Conservation (phyloP, 306 rosid species). For the Fragaria ananassa region DNA sequence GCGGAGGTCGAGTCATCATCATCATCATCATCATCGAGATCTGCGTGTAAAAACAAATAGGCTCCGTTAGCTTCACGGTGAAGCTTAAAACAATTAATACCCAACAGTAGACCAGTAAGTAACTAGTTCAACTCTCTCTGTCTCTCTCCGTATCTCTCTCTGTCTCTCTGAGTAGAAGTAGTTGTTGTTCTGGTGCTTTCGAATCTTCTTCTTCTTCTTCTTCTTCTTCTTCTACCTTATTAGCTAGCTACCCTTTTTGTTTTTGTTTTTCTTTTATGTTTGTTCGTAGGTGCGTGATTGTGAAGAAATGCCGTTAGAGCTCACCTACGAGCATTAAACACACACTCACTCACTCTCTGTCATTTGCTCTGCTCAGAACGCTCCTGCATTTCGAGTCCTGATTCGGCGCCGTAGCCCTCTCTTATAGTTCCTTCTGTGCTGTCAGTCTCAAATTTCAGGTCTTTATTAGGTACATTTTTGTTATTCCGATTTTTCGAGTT, state of each 20-base stretch:
- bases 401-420: not conserved
- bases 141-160: not conserved
- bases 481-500: not conserved
- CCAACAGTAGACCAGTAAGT: not conserved
- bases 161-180: not conserved
- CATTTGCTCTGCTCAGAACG: not conserved
- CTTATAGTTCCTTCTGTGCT: not conserved
- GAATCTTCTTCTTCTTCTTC: constrained; percentile 22
- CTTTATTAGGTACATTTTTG: not conserved
- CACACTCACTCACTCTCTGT: not conserved
- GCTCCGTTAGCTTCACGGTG: constrained; percentile 24
- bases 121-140: not conserved
- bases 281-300: constrained; percentile 33
- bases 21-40: constrained; percentile 13
- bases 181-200: constrained; percentile 23
- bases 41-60: not conserved
- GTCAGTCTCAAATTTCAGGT: not conserved
- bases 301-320: constrained; percentile 68
- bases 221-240: not conserved
- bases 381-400: not conserved
- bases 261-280: not conserved
- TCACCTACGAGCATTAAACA: constrained; percentile 6
- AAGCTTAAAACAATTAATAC: not conserved
- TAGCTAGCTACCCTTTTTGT: not conserved
- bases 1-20: not conserved